Conservation (phyloP, 345 rosid species). For the Stellera chamaejasme region DNA sequence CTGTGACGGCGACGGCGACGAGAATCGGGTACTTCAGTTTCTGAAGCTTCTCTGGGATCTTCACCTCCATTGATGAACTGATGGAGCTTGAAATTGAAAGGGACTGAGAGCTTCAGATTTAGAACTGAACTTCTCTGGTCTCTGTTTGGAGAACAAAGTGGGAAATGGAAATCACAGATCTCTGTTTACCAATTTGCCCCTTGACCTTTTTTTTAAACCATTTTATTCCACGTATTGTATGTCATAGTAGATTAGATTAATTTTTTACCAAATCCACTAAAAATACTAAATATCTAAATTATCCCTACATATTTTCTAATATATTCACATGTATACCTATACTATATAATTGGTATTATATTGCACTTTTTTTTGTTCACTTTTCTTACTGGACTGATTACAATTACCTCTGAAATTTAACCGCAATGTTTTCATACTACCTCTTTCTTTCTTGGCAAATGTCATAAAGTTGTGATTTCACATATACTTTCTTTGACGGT, state of each 20-base stretch:
- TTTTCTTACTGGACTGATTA: not conserved
- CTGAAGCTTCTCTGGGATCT: slow-evolving; percentile 48
- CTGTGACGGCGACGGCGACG: slow-evolving; percentile 20
- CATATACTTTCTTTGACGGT: too few relatives aligned
- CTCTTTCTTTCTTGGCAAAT: too few relatives aligned
- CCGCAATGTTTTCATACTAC: not conserved
- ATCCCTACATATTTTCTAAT: too few relatives aligned
- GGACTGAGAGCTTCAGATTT: not conserved
- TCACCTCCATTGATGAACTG: slow-evolving; percentile 29
- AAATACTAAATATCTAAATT: too few relatives aligned
- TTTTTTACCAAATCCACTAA: too few relatives aligned
- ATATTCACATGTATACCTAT: too few relatives aligned
- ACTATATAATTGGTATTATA: too few relatives aligned
- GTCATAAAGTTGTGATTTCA: too few relatives aligned
- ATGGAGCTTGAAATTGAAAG: not conserved
- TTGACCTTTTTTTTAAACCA: not conserved
- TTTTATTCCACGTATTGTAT: too few relatives aligned
- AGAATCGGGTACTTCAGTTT: slow-evolving; percentile 52
- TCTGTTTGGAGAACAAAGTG: not conserved
- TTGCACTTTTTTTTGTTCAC: too few relatives aligned
- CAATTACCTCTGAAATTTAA: not conserved
- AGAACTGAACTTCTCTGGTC: too few relatives aligned
- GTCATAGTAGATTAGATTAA: too few relatives aligned
- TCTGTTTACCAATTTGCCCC: not conserved
- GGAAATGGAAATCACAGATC: not conserved